Evolutionary conservation across 805 yeast genomes (phyloP).

Genomic region (Pichia exigua): DNA sequence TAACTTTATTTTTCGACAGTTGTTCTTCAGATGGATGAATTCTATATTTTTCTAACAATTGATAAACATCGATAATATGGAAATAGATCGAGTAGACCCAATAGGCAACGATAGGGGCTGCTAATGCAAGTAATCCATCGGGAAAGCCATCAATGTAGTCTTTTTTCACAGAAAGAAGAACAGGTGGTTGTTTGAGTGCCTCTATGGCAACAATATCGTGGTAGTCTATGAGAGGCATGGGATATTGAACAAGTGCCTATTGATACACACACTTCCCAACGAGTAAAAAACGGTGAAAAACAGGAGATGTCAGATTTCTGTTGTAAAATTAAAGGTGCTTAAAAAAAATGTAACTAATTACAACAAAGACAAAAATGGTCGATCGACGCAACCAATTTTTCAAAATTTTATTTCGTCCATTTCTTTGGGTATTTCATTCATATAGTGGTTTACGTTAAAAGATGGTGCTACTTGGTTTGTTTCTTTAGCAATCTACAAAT

Average conservation of each 20-base stretch:
- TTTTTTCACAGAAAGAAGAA: background rate
- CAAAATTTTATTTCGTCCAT: background rate
- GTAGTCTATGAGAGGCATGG: slow-evolving; percentile 3
- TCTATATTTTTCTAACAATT: slow-evolving; percentile 74
- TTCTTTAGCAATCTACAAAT: background rate
- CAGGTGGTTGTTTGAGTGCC: slow-evolving; percentile 1
- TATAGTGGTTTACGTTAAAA: too few relatives aligned
- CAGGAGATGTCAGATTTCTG: background rate
- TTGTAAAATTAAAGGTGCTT: too few relatives aligned
- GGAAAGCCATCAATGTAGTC: slow-evolving; percentile 6
- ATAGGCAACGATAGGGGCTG: slow-evolving; percentile 73
- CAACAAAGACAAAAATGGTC: background rate
- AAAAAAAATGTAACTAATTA: too few relatives aligned
- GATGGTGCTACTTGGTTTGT: background rate
- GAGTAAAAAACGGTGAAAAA: background rate
- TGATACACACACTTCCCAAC: background rate
- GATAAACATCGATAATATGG: slow-evolving; percentile 64
- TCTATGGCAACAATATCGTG: background rate
- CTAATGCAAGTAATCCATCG: slow-evolving; percentile 37
- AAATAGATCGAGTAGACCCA: slow-evolving; percentile 74
- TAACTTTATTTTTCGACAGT: slow-evolving; percentile 63
- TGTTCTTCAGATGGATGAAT: slow-evolving; percentile 92
- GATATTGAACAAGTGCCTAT: background rate
- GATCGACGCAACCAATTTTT: background rate
- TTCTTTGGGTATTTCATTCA: background rate